Evolutionary conservation across 345 rosid species (phyloP).

Genomic region (Turnera subulata): DNA sequence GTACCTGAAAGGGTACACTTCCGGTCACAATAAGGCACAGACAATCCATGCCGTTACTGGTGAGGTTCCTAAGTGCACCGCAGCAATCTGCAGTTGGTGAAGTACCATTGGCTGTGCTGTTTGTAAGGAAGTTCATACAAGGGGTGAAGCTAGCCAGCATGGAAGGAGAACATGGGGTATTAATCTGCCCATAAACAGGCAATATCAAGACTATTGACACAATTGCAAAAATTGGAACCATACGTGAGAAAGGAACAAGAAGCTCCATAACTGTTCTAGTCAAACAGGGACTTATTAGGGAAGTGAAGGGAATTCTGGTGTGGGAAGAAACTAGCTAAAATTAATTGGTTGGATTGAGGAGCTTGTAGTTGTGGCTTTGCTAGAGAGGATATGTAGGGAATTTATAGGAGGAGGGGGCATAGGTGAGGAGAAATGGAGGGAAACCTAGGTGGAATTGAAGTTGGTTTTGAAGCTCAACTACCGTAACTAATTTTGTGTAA

Average conservation of each 20-base stretch:
- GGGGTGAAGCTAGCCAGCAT: conserved; percentile 52
- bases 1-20: conserved; percentile 59
- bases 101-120: conserved; percentile 51
- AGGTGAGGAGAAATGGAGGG: conserved; percentile 16
- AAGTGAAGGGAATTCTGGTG: neutral
- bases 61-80: conserved; percentile 51
- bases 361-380: conserved; percentile 14
- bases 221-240: conserved; percentile 4
- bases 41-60: conserved; percentile 59
- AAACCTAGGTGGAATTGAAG: conserved; percentile 24
- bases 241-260: neutral
- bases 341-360: conserved; percentile 1
- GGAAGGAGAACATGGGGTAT: conserved; percentile 48
- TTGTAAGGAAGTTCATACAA: conserved; percentile 64
- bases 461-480: conserved; percentile 59
- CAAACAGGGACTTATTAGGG: neutral
- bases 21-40: conserved; percentile 65
- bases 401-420: conserved; percentile 30
- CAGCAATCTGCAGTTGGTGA: conserved; percentile 64
- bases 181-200: conserved; percentile 43
- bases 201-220: conserved; percentile 14
- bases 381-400: conserved; percentile 3
- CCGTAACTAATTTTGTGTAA: conserved; percentile 38
- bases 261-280: conserved; percentile 21
- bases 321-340: neutral